phyloP scores from a whole-genome alignment of 768 basidiomycete genomes.

The Mycena crocata region DNA sequence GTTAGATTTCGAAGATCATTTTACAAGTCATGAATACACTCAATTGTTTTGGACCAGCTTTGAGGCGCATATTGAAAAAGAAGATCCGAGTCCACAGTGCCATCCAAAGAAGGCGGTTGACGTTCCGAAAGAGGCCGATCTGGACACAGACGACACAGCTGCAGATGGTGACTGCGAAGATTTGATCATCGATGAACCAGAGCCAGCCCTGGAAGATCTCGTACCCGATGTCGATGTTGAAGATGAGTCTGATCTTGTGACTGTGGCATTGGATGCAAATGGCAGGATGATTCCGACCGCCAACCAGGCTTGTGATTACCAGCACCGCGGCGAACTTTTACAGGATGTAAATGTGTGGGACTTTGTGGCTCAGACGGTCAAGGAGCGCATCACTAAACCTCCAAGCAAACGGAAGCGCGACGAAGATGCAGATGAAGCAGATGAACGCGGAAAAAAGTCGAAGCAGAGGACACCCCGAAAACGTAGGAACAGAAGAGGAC shows the following conservation, averaged over 20 bases:
- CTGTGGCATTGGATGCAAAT: not conserved
- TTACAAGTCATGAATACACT: conserved; percentile 37
- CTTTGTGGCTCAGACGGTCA: not conserved
- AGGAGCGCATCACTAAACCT: not conserved
- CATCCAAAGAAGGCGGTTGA: conserved; percentile 12
- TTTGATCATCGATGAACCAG: not conserved
- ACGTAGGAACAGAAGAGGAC: no score
- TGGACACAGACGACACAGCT: not conserved
- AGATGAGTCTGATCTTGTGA: not conserved
- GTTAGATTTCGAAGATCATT: conserved; percentile 41
- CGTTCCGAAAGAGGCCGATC: not conserved
- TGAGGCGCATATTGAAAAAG: no score
- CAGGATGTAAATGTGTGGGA: not conserved
- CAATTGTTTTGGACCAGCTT: conserved; percentile 39
- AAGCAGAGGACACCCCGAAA: not conserved
- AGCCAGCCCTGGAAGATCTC: no score
- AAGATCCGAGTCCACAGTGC: conserved; percentile 39
- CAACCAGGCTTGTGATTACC: conserved; percentile 1
- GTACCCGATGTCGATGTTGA: not conserved
- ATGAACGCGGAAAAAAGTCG: no score
- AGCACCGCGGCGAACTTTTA: not conserved
- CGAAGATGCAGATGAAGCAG: no score
- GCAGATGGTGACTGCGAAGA: not conserved
- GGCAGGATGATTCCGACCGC: not conserved
- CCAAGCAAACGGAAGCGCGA: not conserved